Conservation (phyloP, 2,329 filamentous ascomycete genomes). For the Pseudocercospora pini-densiflorae region DNA sequence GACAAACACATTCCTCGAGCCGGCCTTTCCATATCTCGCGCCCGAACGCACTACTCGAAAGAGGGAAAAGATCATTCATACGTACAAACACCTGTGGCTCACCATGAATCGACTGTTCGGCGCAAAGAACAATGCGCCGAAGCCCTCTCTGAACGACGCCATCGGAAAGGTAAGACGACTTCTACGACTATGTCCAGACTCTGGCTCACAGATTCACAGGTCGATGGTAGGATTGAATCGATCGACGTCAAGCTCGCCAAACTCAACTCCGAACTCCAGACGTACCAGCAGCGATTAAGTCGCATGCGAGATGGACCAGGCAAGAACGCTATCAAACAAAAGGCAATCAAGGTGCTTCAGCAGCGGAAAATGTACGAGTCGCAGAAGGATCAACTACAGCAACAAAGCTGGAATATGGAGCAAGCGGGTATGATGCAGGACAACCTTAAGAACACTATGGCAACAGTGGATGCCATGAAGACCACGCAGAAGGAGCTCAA, state of each 20-base stretch:
- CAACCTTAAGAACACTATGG: slow-evolving; percentile 98
- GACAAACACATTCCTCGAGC: not conserved
- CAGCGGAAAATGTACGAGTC: slow-evolving; percentile 92
- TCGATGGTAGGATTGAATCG: slow-evolving; percentile 79
- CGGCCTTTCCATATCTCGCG: not conserved
- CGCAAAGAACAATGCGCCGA: slow-evolving; percentile 81
- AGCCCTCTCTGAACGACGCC: slow-evolving; percentile 82
- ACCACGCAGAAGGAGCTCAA: slow-evolving; percentile 90
- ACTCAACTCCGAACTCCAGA: slow-evolving; percentile 85
- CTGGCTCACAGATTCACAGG: too few species aligned
- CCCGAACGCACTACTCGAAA: not conserved
- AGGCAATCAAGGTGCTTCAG: slow-evolving; percentile 91
- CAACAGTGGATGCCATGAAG: slow-evolving; percentile 96
- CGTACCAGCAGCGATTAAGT: slow-evolving; percentile 83
- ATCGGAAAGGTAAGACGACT: slow-evolving; percentile 70
- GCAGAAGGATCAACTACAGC: slow-evolving; percentile 90
- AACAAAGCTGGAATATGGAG: slow-evolving; percentile 99
- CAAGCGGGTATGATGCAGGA: slow-evolving; percentile 98
- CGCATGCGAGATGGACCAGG: slow-evolving; percentile 97
- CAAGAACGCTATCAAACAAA: slow-evolving; percentile 89
- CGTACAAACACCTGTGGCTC: slow-evolving; percentile 18
- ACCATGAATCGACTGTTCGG: slow-evolving; percentile 97
- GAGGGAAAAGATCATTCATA: not conserved
- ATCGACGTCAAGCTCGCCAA: slow-evolving; percentile 95
- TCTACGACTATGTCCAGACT: slow-evolving; percentile 2